phyloP scores from a whole-genome alignment of 345 rosid genomes.

The Salix caprea region DNA sequence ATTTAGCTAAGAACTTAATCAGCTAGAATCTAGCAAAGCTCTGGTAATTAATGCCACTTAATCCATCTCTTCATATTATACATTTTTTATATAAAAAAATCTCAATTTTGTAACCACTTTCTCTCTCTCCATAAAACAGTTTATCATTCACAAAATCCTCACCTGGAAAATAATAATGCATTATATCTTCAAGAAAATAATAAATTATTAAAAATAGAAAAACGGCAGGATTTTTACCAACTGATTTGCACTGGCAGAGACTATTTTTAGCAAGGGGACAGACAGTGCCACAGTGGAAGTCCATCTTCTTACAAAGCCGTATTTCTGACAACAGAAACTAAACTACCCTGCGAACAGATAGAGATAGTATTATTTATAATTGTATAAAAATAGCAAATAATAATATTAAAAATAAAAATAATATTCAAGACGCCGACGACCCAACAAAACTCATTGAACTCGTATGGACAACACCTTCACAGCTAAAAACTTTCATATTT shows the following conservation, averaged over 20 bases:
- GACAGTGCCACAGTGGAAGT: not conserved
- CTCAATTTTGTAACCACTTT: no score
- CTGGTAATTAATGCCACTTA: not conserved
- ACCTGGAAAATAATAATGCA: not conserved
- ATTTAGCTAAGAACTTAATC: not conserved
- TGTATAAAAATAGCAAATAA: not conserved
- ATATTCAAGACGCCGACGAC: constrained; percentile 21
- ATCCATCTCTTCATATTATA: not conserved
- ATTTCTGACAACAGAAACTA: constrained; percentile 9
- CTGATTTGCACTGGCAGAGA: not conserved
- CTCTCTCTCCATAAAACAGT: not conserved
- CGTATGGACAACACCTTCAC: not conserved
- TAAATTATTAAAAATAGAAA: not conserved
- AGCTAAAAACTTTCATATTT: not conserved
- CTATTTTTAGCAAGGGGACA: not conserved
- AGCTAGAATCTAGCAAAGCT: not conserved
- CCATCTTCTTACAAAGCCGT: constrained; percentile 1
- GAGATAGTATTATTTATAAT: not conserved
- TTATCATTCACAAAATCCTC: not conserved
- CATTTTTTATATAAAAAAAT: no score
- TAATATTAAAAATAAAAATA: not conserved
- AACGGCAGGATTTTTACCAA: not conserved
- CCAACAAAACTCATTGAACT: constrained; percentile 8
- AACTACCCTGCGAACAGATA: not conserved
- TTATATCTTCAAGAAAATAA: no score